Base-by-base conservation (phyloP, 192 early-diverging fungal species). In the Coemansia sp. region DNA sequence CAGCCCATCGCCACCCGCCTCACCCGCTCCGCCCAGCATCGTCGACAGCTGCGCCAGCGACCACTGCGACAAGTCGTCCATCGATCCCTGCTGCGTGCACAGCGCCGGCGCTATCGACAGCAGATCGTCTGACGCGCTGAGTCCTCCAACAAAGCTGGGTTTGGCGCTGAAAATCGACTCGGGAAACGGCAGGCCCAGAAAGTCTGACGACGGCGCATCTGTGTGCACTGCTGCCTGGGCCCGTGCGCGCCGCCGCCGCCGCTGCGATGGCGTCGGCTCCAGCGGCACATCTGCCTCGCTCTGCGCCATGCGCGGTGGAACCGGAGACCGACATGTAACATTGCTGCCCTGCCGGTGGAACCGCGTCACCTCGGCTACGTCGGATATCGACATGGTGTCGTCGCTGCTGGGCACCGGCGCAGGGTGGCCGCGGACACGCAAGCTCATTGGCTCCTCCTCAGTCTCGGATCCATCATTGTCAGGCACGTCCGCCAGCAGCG, bases 291-390 rank as follows among this genome's bases (percentile, higher is more conserved):
- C 64, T 14, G 70, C 55, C 64, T 79, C 76, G 67, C 76, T 79
- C 39, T 79, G 76, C 10, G 70, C 70, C 66, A 79, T 62, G 45
- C 76, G 70, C 24, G 67, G 76, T 6, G 50, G 55, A 22, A 62
- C 47, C 4, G 76, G 70, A 29, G 70, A 73, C 45, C 64, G 53
- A 60, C 62, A 53, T 45, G 53, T 48, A 9, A 45, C 57, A 1
- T 65, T 48, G 62, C 72, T 74, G 52, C 77, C 77, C 60, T 71
- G 77, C 39, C 77, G 72, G 62, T 80, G 77, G 72, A 80, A 80
- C 22, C 72, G 77, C 22, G 69, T 58, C 14, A 71, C 72, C 62
- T 80, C 77, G 17, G 77, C 67, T 17, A 67, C 73, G 43, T 76
- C 75, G 1, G 72, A 71, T 21, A 80, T 74, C 6, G 77, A 80